Base-by-base conservation (phyloP, 108 stramenopile genomes). In the Pseudonitzschia pungens region DNA sequence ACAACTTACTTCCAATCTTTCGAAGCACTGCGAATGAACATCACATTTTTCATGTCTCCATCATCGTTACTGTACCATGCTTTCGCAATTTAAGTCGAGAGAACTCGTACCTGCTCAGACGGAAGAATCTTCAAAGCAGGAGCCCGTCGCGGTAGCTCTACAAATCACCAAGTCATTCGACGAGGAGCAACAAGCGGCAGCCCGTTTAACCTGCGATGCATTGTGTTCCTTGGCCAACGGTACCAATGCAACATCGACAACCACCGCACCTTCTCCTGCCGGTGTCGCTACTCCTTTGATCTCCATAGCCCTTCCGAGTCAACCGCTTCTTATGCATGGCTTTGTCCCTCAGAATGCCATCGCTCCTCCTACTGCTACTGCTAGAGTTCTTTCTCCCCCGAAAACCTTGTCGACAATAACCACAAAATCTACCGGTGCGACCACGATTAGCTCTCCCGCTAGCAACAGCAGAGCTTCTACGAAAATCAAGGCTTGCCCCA, bases 221-320 rank as follows among this genome's bases (percentile, higher is more conserved):
- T 52, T 84, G 20, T 84, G 78, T 60, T 83, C 82, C 12, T 56
- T 83, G 58, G 67, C 73, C n/a, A 62, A 62, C 60, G 16, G 60
- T 28, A 40, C 32, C 40, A 36, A 10, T 40, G 20, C 36, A 41
- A 71, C 42, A 51, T 14, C 41, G 41, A 26, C 75, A 8, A n/a
- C 58, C 27, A 45, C 55, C 65, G 53, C 44, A 67, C 12, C 44
- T 54, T 0, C 43, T 0, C 48, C 45, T 48, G 28, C n/a, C n/a
- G n/a, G n/a, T n/a, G n/a, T n/a, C n/a, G n/a, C n/a, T n/a, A n/a
- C 44, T 48, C 43, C 66, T n/a, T 22, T 41, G 43, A 48, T 50
- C 8, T 48, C 66, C n/a, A 0, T 29, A 4, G 42, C 66, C 18
- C 10, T 31, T 45, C 44, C 26, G 16, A 21, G 43, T 11, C 43